These are phyloP conservation scores for Flaveria floridana DNA, from an alignment of 140 eudicot species.

Conservation along the genomic window DNA sequence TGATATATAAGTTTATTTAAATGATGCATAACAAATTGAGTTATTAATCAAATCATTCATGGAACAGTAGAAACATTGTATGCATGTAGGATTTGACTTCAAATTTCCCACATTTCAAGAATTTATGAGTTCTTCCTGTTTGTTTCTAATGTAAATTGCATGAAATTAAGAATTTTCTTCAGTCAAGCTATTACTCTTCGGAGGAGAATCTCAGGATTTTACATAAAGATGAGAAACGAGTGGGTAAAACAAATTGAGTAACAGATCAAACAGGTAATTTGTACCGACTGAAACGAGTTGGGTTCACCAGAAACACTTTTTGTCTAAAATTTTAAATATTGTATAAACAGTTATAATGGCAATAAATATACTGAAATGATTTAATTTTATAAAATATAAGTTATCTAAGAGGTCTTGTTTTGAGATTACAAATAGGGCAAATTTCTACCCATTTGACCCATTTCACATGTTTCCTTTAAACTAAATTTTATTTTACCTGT, in stretches of 20 bases:
- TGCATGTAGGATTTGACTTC: neutral
- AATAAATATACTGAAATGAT: neutral
- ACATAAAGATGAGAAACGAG: neutral
- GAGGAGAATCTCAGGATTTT: neutral
- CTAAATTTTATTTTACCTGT: neutral
- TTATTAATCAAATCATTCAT: neutral
- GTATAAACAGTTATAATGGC: neutral
- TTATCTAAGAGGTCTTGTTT: neutral
- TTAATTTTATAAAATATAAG: neutral
- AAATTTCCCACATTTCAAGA: neutral
- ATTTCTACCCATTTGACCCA: neutral
- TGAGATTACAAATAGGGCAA: neutral
- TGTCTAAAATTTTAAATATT: neutral
- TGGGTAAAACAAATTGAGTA: neutral
- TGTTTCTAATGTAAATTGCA: neutral
- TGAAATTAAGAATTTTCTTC: constrained; percentile 4
- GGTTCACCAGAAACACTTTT: neutral
- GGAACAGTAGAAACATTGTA: neutral
- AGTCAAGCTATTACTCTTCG: neutral
- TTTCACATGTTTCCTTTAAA: neutral
- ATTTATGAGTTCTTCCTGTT: neutral
- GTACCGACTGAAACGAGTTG: neutral
- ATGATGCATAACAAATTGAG: neutral
- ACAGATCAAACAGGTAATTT: neutral
- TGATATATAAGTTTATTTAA: neutral